Conservation (phyloP, 306 rosid species). For the Lathyrus oleraceus region DNA sequence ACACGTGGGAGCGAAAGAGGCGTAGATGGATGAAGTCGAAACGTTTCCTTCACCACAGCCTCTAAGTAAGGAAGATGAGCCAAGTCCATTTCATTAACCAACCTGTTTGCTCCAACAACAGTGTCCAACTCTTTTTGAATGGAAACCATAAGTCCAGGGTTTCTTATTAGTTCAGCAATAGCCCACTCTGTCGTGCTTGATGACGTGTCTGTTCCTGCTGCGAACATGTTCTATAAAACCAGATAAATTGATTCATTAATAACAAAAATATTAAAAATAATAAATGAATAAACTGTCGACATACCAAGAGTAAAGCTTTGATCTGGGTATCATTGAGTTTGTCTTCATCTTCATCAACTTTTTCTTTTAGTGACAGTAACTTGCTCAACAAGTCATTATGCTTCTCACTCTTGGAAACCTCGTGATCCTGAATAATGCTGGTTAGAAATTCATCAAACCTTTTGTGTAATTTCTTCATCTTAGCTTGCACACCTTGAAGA, state of each 20-base stretch:
- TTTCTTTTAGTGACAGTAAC: slow-evolving; percentile 52
- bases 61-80: slow-evolving; percentile 60
- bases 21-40: slow-evolving; percentile 87
- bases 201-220: slow-evolving; percentile 78
- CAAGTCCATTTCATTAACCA: slow-evolving; percentile 56
- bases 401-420: slow-evolving; percentile 21
- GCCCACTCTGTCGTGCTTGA: slow-evolving; percentile 88
- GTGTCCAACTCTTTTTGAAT: slow-evolving; percentile 63
- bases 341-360: slow-evolving; percentile 34
- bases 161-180: slow-evolving; percentile 58
- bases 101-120: slow-evolving; percentile 57
- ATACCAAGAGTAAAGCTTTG: slow-evolving; percentile 73
- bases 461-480: slow-evolving; percentile 65
- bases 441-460: slow-evolving; percentile 64
- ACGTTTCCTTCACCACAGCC: slow-evolving; percentile 77
- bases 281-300: background rate
- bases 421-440: slow-evolving; percentile 57
- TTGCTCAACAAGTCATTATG: slow-evolving; percentile 57
- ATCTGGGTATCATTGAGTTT: slow-evolving; percentile 62
- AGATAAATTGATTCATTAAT: no score
- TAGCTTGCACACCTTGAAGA: slow-evolving; percentile 57
- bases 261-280: no score
- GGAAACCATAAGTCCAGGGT: slow-evolving; percentile 46
- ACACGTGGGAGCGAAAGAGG: slow-evolving; percentile 80
- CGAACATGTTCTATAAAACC: slow-evolving; percentile 56